Conservation (phyloP, 371 early-diverging fungal genomes). For the Mucor circinelloides region DNA sequence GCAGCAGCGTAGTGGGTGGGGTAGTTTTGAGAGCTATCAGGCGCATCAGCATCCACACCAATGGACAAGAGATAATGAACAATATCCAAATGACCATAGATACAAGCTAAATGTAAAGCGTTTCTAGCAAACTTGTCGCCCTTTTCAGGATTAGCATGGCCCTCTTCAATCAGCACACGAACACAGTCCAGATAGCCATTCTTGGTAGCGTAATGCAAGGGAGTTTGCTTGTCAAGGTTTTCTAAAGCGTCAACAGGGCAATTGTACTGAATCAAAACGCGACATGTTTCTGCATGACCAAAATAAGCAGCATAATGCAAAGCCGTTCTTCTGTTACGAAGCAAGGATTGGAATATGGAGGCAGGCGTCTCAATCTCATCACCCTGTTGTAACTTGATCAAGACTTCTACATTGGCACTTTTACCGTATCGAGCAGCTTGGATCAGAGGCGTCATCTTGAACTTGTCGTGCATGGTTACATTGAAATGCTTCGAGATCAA, state of each 20-base stretch:
- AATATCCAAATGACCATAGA: constrained; percentile 51
- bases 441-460: constrained; percentile 53
- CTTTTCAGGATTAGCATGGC: constrained; percentile 46
- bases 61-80: constrained; percentile 39
- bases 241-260: constrained; percentile 49
- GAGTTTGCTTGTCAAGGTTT: constrained; percentile 44
- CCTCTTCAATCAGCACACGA: constrained; percentile 45
- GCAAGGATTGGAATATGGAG: constrained; percentile 35
- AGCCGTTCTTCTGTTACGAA: constrained; percentile 49
- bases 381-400: constrained; percentile 11
- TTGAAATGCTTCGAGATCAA: constrained; percentile 43
- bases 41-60: constrained; percentile 51
- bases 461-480: constrained; percentile 37
- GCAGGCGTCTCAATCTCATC: neutral
- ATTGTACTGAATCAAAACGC: constrained; percentile 44
- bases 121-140: constrained; percentile 52
- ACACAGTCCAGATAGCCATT: constrained; percentile 56
- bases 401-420: constrained; percentile 27
- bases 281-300: constrained; percentile 53
- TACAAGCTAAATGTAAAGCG: constrained; percentile 54
- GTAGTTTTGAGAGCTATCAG: constrained; percentile 55
- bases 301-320: constrained; percentile 62
- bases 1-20: constrained; percentile 63
- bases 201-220: constrained; percentile 51
- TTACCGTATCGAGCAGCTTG: constrained; percentile 61